These are phyloP conservation scores for Collariella sp. DNA, from an alignment of 495 filamentous ascomycete species.

Conservation along the genomic window DNA sequence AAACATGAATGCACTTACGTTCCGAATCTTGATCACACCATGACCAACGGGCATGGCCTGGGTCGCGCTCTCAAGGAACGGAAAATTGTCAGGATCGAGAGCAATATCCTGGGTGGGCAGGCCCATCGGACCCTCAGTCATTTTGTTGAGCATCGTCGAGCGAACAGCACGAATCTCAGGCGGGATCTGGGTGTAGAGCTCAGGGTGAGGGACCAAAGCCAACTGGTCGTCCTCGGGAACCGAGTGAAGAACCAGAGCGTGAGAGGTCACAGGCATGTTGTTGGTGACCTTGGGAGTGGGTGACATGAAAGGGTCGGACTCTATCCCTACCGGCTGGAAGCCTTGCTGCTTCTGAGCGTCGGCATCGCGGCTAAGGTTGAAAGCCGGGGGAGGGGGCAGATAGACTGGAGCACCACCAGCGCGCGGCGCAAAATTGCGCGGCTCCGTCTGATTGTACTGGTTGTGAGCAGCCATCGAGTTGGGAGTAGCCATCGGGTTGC, in stretches of 20 bases:
- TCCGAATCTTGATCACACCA: constrained; percentile 30
- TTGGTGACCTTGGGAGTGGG: neutral
- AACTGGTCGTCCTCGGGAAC: constrained; percentile 1
- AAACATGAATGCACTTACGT: constrained; percentile 21
- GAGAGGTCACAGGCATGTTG: neutral
- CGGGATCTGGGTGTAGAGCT: neutral
- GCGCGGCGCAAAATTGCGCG: constrained; percentile 19
- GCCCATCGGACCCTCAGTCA: constrained; percentile 17
- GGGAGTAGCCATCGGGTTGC: neutral
- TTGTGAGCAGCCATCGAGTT: neutral
- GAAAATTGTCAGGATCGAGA: constrained; percentile 29
- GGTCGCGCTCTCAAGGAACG: constrained; percentile 33
- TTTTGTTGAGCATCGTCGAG: constrained; percentile 23
- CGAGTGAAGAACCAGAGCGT: neutral
- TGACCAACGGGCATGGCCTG: constrained; percentile 8
- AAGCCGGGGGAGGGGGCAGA: constrained; percentile 11
- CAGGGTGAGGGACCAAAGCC: neutral
- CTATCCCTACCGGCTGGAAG: neutral
- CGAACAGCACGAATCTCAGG: constrained; percentile 14
- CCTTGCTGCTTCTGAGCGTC: neutral
- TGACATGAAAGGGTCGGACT: constrained; percentile 7
- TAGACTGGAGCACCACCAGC: neutral
- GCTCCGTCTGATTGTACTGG: constrained; percentile 21
- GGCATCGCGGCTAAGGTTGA: neutral
- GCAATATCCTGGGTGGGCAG: constrained; percentile 26